Base-by-base conservation (phyloP, 139 green algal species). In the Chlorokybus atmophyticus region DNA sequence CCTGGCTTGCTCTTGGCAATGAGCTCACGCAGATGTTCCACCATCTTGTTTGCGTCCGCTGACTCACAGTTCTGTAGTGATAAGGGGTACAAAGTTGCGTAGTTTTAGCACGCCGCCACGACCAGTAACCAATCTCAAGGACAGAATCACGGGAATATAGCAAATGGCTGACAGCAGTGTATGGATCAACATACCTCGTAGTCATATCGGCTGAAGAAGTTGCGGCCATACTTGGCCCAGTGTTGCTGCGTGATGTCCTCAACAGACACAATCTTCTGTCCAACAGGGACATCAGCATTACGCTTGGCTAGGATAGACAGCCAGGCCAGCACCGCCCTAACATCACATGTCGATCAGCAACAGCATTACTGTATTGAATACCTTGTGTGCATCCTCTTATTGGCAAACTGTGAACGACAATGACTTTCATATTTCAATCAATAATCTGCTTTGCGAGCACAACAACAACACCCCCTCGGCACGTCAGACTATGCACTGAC, bases 141-240 rank as follows among this genome's bases (percentile, higher is more conserved):
- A 47, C 19, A 47, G 39, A 47, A 47, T n/a, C 19, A 47, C 19
- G 19, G 19, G 39, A 47, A 47, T n/a, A 47, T 19, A n/a, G 39
- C 19, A 47, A 47, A 47, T n/a, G 19, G 19, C 19, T 26, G 25
- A 26, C 51, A 66, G 38, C 26, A 66, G 57, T 70, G 14, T 21
- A 29, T 23, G 44, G n/a, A 10, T 14, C 14, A 29, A 52, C 52
- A 59, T 14, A 62, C 40, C 64, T 72, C 88, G 49, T 96, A 96
- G 77, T 96, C 88, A 60, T 97, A 95, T 30, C 90, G 72, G 35
- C 51, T 69, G 76, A 94, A 95, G 75, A 94, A 93, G 82, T 98
- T 97, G 48, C 91, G 78, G 26, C 91, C 91, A 66, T 83, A 98
- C 49, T 82, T 87, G 21, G 65, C 70, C 91, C 91, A 98, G 78